Percentiles rank a stretch among this genome's conserved stretches.
Conservation (phyloP, 192 early-diverging fungal genomes). For the Podochytrium sp. region DNA sequence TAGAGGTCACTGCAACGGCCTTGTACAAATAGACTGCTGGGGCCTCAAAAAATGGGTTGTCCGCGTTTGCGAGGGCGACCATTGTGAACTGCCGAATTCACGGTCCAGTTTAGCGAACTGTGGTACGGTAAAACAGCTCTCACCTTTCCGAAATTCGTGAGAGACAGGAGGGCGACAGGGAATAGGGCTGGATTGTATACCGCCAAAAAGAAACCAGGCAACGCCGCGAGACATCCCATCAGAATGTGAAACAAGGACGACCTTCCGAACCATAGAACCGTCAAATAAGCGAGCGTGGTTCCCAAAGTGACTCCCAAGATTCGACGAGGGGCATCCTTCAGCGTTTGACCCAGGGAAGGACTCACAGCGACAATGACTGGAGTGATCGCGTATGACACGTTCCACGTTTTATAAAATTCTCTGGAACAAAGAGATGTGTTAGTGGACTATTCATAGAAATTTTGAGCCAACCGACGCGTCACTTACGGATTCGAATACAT, state of each 20-base stretch:
- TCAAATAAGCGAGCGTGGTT: background rate
- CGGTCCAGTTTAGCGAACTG: no score
- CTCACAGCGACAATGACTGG: constrained; percentile 15
- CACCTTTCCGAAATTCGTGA: no score
- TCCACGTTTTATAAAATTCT: constrained; percentile 6
- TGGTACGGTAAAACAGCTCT: no score
- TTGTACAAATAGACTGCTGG: constrained; percentile 14
- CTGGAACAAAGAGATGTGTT: no score
- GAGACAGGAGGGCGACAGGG: no score
- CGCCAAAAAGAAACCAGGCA: no score
- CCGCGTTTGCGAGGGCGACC: constrained; percentile 3
- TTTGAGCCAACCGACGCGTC: background rate
- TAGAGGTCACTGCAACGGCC: background rate
- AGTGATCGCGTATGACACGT: background rate
- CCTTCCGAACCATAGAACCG: background rate
- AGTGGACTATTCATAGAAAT: no score
- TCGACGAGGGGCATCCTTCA: background rate
- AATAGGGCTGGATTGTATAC: no score
- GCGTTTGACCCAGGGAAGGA: constrained; percentile 12
- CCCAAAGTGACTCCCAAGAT: background rate
- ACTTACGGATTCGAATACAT: constrained; percentile 27
- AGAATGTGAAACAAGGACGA: no score
- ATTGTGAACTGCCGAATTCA: constrained; percentile 19
- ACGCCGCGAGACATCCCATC: no score
- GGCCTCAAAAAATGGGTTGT: constrained; percentile 6